Conservation (phyloP, 1,139 yeast genomes). For the Debaryomycetaceae sp. region DNA sequence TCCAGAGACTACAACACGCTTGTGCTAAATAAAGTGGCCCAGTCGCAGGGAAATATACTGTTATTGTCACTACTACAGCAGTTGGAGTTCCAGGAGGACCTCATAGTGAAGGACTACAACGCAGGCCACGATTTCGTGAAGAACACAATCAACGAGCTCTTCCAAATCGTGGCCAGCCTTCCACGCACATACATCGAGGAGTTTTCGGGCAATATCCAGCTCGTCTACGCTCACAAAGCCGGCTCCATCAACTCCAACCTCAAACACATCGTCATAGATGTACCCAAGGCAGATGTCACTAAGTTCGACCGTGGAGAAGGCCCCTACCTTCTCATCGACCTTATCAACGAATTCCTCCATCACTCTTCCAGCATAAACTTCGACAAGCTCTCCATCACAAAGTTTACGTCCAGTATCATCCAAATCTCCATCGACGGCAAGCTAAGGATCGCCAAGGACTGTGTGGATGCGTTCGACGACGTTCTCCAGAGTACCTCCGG, state of each 20-base stretch:
- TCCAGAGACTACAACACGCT: slow-evolving; percentile 9
- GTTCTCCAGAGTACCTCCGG: background rate
- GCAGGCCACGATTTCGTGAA: slow-evolving; percentile 9
- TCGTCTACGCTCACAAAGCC: slow-evolving; percentile 8
- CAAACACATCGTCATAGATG: slow-evolving; percentile 20
- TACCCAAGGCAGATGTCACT: slow-evolving; percentile 20
- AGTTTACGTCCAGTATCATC: slow-evolving; percentile 19
- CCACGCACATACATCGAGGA: slow-evolving; percentile 2
- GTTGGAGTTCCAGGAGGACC: slow-evolving; percentile 10
- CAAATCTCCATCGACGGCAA: slow-evolving; percentile 21
- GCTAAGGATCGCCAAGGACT: slow-evolving; percentile 11
- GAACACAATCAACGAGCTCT: slow-evolving; percentile 10
- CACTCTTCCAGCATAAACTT: slow-evolving; percentile 18
- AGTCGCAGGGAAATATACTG: background rate
- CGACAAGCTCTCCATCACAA: slow-evolving; percentile 17
- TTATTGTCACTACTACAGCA: slow-evolving; percentile 6
- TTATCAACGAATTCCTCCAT: slow-evolving; percentile 14
- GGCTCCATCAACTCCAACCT: slow-evolving; percentile 12
- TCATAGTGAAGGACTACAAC: slow-evolving; percentile 12
- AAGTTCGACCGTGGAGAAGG: slow-evolving; percentile 8
- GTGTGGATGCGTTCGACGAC: slow-evolving; percentile 9
- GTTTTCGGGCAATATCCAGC: slow-evolving; percentile 14
- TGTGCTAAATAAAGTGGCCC: slow-evolving; percentile 7
- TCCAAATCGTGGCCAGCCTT: slow-evolving; percentile 1
- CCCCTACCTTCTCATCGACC: slow-evolving; percentile 6